These are phyloP conservation scores for Volvox africanus DNA, from an alignment of 139 green algal species.

Conservation along the genomic window DNA sequence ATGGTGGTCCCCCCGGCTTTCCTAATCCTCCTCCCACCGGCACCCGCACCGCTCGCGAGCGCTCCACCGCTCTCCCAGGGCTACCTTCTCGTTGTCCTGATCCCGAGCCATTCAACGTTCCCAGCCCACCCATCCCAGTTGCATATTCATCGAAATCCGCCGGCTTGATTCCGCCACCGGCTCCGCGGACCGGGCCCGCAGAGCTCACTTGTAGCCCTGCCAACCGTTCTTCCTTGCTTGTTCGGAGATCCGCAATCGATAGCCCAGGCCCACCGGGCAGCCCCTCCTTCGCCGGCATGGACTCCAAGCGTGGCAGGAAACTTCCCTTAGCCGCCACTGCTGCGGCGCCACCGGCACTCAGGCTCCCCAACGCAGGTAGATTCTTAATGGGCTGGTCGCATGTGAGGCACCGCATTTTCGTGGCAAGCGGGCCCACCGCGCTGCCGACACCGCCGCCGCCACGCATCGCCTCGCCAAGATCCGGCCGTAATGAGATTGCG, in stretches of 20 bases:
- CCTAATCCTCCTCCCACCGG: neutral
- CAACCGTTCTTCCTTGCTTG: slow-evolving; percentile 37
- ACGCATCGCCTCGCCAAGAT: slow-evolving; percentile 39
- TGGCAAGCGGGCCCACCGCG: neutral
- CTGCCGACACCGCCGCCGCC: neutral
- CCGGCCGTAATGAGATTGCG: slow-evolving; percentile 44
- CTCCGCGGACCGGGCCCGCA: neutral
- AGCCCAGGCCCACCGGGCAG: slow-evolving; percentile 48
- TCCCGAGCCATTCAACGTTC: neutral
- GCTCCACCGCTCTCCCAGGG: slow-evolving; percentile 30
- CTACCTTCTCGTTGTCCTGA: slow-evolving; percentile 9
- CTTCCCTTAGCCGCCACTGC: neutral
- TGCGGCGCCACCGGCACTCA: neutral
- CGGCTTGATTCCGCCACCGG: neutral
- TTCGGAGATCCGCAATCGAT: slow-evolving; percentile 45
- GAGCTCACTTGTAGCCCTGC: neutral
- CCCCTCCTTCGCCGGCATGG: slow-evolving; percentile 10
- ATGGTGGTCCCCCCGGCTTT: neutral
- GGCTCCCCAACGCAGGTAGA: neutral
- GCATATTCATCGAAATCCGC: slow-evolving; percentile 33
- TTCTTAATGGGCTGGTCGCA: slow-evolving; percentile 54
- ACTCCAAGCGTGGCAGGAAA: slow-evolving; percentile 61
- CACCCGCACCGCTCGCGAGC: slow-evolving; percentile 6
- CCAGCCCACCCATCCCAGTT: neutral
- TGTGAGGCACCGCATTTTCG: slow-evolving; percentile 46